A percentile compares a stretch with the other conserved stretches of the same genome.
Evolutionary conservation across 208 protist genomes (phyloP).

Genomic region (Crithidia thermophila): DNA sequence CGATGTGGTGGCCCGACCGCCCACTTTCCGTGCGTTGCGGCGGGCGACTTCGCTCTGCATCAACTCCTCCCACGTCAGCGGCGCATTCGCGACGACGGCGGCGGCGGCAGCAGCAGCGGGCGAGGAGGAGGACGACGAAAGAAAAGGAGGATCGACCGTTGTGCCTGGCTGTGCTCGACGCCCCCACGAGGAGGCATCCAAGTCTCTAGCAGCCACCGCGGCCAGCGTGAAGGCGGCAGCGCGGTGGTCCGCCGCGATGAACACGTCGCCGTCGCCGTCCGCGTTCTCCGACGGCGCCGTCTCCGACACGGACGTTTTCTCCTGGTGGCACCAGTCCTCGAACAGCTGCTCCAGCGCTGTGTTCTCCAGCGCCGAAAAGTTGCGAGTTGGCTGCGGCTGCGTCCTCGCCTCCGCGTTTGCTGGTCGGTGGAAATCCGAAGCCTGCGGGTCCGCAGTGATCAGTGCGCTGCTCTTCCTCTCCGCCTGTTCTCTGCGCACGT

Average conservation of each 20-base stretch:
- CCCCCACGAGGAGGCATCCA: background rate
- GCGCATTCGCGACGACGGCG: constrained; percentile 26
- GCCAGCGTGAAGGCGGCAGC: constrained; percentile 70
- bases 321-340: constrained; percentile 40
- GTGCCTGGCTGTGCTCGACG: background rate
- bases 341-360: constrained; percentile 73
- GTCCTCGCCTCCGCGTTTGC: background rate
- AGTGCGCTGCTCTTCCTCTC: background rate
- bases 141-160: background rate
- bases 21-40: constrained; percentile 17
- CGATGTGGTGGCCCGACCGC: background rate
- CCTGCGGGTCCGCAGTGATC: no score
- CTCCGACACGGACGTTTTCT: constrained; percentile 15
- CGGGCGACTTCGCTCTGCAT: constrained; percentile 25
- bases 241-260: constrained; percentile 74
- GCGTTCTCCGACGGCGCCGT: constrained; percentile 4
- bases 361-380: constrained; percentile 63
- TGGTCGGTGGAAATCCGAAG: background rate
- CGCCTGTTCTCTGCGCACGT: constrained; percentile 34
- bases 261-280: constrained; percentile 28
- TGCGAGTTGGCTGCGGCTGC: constrained; percentile 42
- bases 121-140: background rate
- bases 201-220: constrained; percentile 21
- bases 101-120: background rate
- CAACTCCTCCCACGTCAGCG: constrained; percentile 73